Conservation (phyloP, 208 protist genomes). For the Leishmania amazonensis region DNA sequence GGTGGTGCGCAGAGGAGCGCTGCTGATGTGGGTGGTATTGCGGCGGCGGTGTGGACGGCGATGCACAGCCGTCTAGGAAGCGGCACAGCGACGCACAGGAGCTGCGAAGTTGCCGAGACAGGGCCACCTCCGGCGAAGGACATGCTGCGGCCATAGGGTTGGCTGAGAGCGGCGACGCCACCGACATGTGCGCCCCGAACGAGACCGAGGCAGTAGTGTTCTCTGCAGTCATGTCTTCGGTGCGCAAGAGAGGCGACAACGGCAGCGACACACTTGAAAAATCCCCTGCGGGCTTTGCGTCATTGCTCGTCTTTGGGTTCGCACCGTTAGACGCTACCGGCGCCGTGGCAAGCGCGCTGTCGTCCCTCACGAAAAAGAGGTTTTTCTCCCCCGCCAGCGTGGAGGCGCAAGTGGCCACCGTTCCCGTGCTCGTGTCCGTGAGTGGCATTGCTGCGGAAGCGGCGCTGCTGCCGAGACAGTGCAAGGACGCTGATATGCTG, state of each 20-base stretch:
- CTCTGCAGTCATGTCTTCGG: background rate
- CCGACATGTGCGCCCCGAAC: background rate
- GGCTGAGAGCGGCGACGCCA: background rate
- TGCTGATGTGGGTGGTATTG: slow-evolving; percentile 1
- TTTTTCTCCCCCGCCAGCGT: slow-evolving; percentile 6
- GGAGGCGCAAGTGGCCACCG: background rate
- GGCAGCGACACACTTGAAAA: background rate
- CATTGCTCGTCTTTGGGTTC: background rate
- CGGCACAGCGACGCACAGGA: slow-evolving; percentile 9
- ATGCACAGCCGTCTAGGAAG: slow-evolving; percentile 8
- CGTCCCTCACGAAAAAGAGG: background rate
- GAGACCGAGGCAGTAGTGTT: background rate
- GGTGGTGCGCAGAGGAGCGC: background rate
- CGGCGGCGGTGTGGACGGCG: background rate
- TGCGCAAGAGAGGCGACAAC: background rate
- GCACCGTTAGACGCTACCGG: background rate
- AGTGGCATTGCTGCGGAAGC: slow-evolving; percentile 3
- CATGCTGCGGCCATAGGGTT: background rate
- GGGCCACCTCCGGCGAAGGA: slow-evolving; percentile 9
- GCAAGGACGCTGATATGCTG: background rate
- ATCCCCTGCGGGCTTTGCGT: background rate
- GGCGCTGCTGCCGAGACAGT: background rate
- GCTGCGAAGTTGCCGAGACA: slow-evolving; percentile 3
- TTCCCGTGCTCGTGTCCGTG: slow-evolving; percentile 1
- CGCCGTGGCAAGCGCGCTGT: background rate